These are phyloP conservation scores for Nannizziopsis arthrosporioides DNA, from an alignment of 2,329 filamentous ascomycete species.

Conservation along the genomic window DNA sequence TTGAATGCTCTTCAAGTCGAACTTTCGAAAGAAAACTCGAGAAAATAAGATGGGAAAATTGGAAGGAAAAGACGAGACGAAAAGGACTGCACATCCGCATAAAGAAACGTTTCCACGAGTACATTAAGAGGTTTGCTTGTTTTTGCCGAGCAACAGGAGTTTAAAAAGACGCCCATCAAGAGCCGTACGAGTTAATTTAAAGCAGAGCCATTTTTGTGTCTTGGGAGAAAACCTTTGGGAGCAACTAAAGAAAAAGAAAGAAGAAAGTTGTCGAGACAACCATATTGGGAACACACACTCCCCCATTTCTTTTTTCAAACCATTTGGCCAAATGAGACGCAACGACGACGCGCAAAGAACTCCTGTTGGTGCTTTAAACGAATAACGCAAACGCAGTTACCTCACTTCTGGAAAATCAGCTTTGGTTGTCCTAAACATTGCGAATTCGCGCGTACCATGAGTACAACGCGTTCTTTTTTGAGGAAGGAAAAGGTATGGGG, in stretches of 20 bases:
- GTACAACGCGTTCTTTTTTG: no score
- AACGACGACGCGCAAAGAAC: constrained; percentile 29
- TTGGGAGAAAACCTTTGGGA: constrained; percentile 20
- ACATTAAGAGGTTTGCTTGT: constrained; percentile 22
- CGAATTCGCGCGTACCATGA: no score
- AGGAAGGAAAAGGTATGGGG: no score
- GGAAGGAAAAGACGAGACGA: constrained; percentile 6
- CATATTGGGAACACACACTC: no score
- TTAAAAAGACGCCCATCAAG: constrained; percentile 33
- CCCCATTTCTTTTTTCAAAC: constrained; percentile 23
- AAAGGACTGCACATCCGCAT: constrained; percentile 13
- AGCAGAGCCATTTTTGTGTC: constrained; percentile 27
- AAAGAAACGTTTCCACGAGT: constrained; percentile 16
- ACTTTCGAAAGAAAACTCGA: no score
- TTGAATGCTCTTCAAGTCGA: no score
- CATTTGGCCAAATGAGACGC: constrained; percentile 31
- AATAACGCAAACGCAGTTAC: constrained; percentile 24
- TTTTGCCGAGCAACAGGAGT: no score
- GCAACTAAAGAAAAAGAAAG: no score
- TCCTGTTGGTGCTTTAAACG: constrained; percentile 32
- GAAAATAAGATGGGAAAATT: neutral
- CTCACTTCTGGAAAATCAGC: constrained; percentile 22
- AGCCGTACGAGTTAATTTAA: no score
- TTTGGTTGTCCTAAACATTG: no score
- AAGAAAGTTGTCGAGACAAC: no score